Base-by-base conservation (phyloP, 2,329 filamentous ascomycete species). In the Trichocomaceae sp. region DNA sequence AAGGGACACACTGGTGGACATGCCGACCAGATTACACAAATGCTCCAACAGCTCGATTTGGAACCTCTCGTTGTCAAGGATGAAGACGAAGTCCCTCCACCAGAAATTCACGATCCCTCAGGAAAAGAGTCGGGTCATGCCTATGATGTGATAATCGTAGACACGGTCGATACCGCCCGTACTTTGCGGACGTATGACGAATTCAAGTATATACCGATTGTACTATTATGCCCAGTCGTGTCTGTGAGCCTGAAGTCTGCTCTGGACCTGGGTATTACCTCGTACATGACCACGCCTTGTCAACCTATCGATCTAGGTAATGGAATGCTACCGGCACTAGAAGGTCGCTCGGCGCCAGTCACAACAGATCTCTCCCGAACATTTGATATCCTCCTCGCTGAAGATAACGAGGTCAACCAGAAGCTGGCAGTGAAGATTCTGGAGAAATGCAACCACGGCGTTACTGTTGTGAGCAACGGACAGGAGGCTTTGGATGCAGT, bases 341-440 rank as follows among this genome's bases (percentile, higher is more conserved):
- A 96, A 72, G 95, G 93, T 66, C 81, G 91, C 54, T 88, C 90
- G 13, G 91, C 89, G n/a, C 90, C 90, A 2, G 87, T 88, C 3
- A 82, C 93, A 50, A 88, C 90, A 2, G 91, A 96, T 66, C 91
- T 95, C 68, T 93, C 89, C 9, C 90, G 90, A 66, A 95, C 90
- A 0, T 91, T 96, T 68, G 88, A 95, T 68, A 93, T 96, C 62
- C 76, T 96, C 35, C 79, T 96, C 55, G 91, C 91, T 15, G 91
- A 96, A 73, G 91, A 96, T 74, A 96, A 96, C 69, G 85, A 89
- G 9, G 91, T 96, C 66, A 96, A 96, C 70, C 92, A 96, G 71
- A 85, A 90, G 61, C 77, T 96, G 37, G 91, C 91, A 1, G 90
- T 96, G 59, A 95, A 95, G 77, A 96, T 96, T 60, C 77, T 96